A percentile compares a stretch with the other conserved stretches of the same genome.
Conservation (phyloP, 108 stramenopile species). For the Conticribra weissflogii region DNA sequence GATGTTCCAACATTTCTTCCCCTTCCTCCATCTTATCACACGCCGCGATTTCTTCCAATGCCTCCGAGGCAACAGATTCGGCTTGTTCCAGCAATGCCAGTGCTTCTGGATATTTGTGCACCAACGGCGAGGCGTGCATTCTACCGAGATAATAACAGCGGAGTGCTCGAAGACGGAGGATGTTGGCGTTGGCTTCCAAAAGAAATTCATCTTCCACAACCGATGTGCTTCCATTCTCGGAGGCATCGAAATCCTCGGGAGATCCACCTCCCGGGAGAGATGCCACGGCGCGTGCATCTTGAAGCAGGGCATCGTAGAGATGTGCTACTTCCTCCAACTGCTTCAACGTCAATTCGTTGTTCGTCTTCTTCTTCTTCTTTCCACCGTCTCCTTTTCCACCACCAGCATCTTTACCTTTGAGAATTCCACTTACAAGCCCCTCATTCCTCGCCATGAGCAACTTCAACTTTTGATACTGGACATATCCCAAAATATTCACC, state of each 20-base stretch:
- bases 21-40: slow-evolving; percentile 75
- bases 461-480: slow-evolving; percentile 68
- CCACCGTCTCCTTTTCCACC: too few relatives aligned
- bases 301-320: slow-evolving; percentile 78
- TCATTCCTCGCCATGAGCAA: slow-evolving; percentile 60
- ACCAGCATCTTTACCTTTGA: slow-evolving; percentile 32
- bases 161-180: slow-evolving; percentile 69
- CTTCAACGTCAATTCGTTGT: slow-evolving; percentile 41
- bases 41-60: slow-evolving; percentile 81
- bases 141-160: slow-evolving; percentile 65
- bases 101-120: slow-evolving; percentile 52
- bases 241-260: slow-evolving; percentile 25
- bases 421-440: slow-evolving; percentile 47
- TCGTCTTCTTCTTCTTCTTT: slow-evolving; percentile 15
- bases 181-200: slow-evolving; percentile 77
- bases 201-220: slow-evolving; percentile 74
- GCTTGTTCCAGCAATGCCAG: slow-evolving; percentile 69
- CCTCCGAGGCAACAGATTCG: slow-evolving; percentile 53
- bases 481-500: slow-evolving; percentile 60
- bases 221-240: slow-evolving; percentile 7
- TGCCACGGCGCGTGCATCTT: slow-evolving; percentile 70
- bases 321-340: slow-evolving; percentile 65
- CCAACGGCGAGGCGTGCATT: slow-evolving; percentile 50
- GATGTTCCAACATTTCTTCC: slow-evolving; percentile 55
- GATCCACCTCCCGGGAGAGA: slow-evolving; percentile 53